Base-by-base conservation (phyloP, 1,284 basidiomycete species). In the Boletus smithii region DNA sequence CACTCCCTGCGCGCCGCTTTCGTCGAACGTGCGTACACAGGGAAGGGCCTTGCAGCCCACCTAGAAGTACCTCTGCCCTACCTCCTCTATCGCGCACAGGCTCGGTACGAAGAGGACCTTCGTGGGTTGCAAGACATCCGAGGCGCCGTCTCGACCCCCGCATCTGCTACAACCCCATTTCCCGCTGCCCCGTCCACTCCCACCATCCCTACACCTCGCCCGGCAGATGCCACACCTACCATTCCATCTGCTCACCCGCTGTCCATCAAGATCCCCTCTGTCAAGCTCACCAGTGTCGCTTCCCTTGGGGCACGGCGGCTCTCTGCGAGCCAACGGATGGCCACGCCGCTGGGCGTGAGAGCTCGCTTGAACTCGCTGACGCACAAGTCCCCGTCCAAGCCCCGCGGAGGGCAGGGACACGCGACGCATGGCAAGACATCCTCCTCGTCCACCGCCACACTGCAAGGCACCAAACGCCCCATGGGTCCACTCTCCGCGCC, bases 61-160 rank as follows among this genome's bases (percentile, higher is more conserved):
- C 74, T 91, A 5, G 73, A 83, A 55, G 86, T 89, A 2, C 88
- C 88, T 3, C 67, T 91, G 3, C 88, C 88, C 0, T 91, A 90
- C 62, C 74, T 91, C 30, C 75, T 91, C 13, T 88, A 88, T 59
- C 77, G 88, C 20, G 85, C 86, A 9, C 84, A 88, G 61, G 81
- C 79, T 4, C 74, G 88, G 51, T 90, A 87, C 48, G 86, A 90
- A 60, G 83, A 90, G 61, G 88, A 88, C 60, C 77, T 91, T 27
- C 79, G 82, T 33, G 85, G 85, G 2, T 61, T 91, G 39, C 82
- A 86, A 55, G 82, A 81, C 53, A 80, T 87, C 32, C 75, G 75
- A 41, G 80, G 80, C 32, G 76, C 76, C 35, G 66, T 81, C 8
- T 77, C 60, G 13, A 39, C 53, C 4, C 46, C 62, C 3, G 30